phyloP scores from a whole-genome alignment of 495 filamentous ascomycete genomes.

The Cercophora sp. region DNA sequence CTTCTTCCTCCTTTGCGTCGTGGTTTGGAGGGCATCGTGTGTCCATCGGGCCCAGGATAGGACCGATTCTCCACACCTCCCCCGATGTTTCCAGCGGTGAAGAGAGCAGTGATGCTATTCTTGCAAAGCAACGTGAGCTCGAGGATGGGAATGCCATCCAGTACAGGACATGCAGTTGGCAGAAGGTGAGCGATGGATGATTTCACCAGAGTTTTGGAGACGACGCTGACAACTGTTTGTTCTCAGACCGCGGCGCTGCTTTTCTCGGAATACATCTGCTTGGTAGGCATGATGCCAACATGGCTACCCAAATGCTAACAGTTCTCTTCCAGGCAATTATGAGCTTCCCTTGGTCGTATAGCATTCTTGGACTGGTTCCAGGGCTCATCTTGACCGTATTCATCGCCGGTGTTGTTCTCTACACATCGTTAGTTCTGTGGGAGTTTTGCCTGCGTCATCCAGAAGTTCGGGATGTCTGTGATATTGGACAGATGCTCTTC shows the following conservation, averaged over 20 bases:
- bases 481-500: constrained; percentile 86
- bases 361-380: constrained; percentile 78
- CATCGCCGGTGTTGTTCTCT: constrained; percentile 69
- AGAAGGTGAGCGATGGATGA: constrained; percentile 77
- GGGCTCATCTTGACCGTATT: constrained; percentile 79
- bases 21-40: constrained; percentile 37
- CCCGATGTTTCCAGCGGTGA: constrained; percentile 36
- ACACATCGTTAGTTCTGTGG: constrained; percentile 75
- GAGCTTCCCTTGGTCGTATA: constrained; percentile 90
- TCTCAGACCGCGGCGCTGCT: constrained; percentile 78
- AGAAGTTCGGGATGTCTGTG: constrained; percentile 83
- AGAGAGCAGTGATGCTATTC: constrained; percentile 39
- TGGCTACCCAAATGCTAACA: neutral
- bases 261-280: constrained; percentile 88
- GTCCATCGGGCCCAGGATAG: constrained; percentile 41
- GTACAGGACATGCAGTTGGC: constrained; percentile 87
- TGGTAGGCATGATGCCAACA: constrained; percentile 37
- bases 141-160: constrained; percentile 78
- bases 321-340: constrained; percentile 61
- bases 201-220: too few relatives aligned
- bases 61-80: constrained; percentile 34
- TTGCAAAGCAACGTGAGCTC: constrained; percentile 72
- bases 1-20: neutral
- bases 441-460: constrained; percentile 83
- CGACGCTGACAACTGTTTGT: too few relatives aligned